These are phyloP conservation scores for Aspergillus incahuasiensis DNA, from an alignment of 495 filamentous ascomycete species.

Conservation along the genomic window DNA sequence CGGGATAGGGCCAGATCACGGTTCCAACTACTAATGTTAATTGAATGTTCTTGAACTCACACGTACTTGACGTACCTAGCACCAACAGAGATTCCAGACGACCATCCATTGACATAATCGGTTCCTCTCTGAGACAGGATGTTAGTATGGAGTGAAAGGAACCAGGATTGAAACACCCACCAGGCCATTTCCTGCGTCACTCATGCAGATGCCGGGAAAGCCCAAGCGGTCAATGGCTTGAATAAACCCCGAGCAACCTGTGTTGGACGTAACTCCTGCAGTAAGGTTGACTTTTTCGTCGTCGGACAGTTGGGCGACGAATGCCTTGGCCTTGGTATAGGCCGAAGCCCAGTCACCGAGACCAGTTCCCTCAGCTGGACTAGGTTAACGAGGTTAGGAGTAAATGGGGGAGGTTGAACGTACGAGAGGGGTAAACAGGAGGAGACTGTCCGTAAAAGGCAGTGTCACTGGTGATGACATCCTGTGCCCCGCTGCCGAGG, in stretches of 20 bases:
- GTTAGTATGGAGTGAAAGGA: background rate
- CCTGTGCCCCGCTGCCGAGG: background rate
- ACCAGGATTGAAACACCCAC: background rate
- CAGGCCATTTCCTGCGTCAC: conserved; percentile 62
- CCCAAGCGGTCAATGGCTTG: conserved; percentile 46
- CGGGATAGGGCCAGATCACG: conserved; percentile 44
- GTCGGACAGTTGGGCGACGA: conserved; percentile 54
- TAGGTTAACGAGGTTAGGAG: background rate
- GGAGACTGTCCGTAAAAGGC: conserved; percentile 56
- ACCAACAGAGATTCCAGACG: conserved; percentile 53
- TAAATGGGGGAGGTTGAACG: background rate
- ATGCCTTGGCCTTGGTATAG: conserved; percentile 42
- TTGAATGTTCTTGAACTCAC: conserved; percentile 14
- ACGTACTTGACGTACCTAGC: conserved; percentile 21
- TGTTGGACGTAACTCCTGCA: conserved; percentile 47
- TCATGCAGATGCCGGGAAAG: conserved; percentile 60
- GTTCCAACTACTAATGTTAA: conserved; percentile 43
- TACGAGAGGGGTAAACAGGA: conserved; percentile 51
- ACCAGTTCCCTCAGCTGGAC: conserved; percentile 34
- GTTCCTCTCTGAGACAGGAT: background rate
- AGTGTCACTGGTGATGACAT: conserved; percentile 15
- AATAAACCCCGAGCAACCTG: conserved; percentile 57
- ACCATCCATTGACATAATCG: conserved; percentile 56
- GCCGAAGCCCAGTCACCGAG: conserved; percentile 53
- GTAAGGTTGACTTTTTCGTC: conserved; percentile 57